Evolutionary conservation across 2,329 filamentous ascomycete genomes (phyloP), one percentile per base, ranked within the genome.

Genomic region (Aspergillus fischeri): DNA sequence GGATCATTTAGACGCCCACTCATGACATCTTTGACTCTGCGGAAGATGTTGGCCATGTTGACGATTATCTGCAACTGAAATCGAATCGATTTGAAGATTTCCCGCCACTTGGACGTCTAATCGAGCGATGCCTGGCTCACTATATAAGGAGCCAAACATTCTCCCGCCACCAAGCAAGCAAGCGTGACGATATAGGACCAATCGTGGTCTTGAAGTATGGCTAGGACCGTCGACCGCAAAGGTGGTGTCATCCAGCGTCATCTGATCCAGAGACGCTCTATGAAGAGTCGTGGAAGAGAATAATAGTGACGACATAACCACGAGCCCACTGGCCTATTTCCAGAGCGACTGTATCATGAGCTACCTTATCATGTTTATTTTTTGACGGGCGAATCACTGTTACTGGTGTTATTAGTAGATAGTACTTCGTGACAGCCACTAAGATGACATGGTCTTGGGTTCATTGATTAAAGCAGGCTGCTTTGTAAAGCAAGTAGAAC

Each of bases 21-120:
- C 52, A 81, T 58, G 60, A 67, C 76, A 44, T 80, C 75, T 67
- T 80, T 81, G 54, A 80, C 73, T 59, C 80, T 81, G 67, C 80
- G 72, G 55, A 79, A 64, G 54, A 79, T 65, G 52, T 67, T 67
- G 42, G 77, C 77, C 79, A 81, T 82, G 58, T 55, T 73, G 73
- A 55, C 8, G 9, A 32, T 50, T 27, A 14, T 38, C 14, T 38
- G 14, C 32, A 38, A 38, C 32, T 38, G 32, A 38, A 17, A 17
- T 38, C 17, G 32, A 38, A 38, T 38, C 14, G 14, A 38, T 38
- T 17, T 38, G 32, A 38, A 17, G 32, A 7, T 38, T 38, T 38
- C 6, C 32, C 14, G 32, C 32, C 32, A 35, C 32, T 35, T 35
- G 32, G 32, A 17, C 14, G 32, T 35, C 32, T 35, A 35, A 35